These are phyloP conservation scores for Lodderomyces orthopsilosis DNA, from an alignment of 1,139 yeast genomes.

Conservation along the genomic window DNA sequence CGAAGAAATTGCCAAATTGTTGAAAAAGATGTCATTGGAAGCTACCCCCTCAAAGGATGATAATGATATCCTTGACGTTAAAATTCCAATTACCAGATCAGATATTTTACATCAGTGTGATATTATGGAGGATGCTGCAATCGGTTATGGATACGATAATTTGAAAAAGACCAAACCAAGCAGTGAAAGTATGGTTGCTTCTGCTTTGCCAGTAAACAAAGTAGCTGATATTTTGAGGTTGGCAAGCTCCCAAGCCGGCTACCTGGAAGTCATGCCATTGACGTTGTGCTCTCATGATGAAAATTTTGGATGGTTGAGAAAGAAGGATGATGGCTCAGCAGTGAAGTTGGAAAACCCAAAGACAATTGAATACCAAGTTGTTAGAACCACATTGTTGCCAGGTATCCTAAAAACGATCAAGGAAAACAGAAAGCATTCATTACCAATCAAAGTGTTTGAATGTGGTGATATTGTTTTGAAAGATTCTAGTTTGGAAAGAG, in stretches of 20 bases:
- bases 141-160: constrained; percentile 93
- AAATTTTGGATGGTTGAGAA: constrained; percentile 82
- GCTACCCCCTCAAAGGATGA: constrained; percentile 55
- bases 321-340: constrained; percentile 71
- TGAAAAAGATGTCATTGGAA: constrained; percentile 76
- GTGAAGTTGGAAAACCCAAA: constrained; percentile 95
- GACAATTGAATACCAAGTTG: constrained; percentile 95
- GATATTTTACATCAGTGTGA: constrained; percentile 97
- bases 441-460: constrained; percentile 94
- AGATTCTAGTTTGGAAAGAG: constrained; percentile 76
- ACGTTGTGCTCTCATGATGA: constrained; percentile 96
- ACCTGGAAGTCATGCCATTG: constrained; percentile 93
- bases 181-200: constrained; percentile 76
- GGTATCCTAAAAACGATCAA: constrained; percentile 93
- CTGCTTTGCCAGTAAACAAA: constrained; percentile 88
- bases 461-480: constrained; percentile 92
- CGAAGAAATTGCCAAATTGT: constrained; percentile 63
- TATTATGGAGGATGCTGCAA: constrained; percentile 97
- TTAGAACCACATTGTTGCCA: constrained; percentile 89
- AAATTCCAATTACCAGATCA: constrained; percentile 89
- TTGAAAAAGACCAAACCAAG: constrained; percentile 78
- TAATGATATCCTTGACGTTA: constrained; percentile 59
- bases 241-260: constrained; percentile 93
- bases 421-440: constrained; percentile 92
- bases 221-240: constrained; percentile 85